Evolutionary conservation across 441 rosid genomes (phyloP).

Genomic region (Eruca vesicaria): DNA sequence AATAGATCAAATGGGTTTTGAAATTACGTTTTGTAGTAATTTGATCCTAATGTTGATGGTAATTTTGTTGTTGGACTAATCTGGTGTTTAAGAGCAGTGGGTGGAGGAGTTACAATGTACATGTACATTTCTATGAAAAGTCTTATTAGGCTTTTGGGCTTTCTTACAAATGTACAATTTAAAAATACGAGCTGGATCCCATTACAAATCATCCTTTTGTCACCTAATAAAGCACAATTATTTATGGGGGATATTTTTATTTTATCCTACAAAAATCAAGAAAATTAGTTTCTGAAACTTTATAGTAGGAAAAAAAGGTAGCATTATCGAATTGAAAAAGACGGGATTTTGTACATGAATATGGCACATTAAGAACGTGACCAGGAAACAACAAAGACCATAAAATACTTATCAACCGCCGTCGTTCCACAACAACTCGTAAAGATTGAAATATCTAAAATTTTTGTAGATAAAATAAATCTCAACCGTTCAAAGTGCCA

Average conservation of each 20-base stretch:
- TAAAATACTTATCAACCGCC: conserved; percentile 10
- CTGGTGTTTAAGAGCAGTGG: background rate
- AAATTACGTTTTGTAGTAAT: background rate
- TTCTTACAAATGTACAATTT: background rate
- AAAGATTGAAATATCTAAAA: conserved; percentile 14
- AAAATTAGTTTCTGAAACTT: too few relatives aligned
- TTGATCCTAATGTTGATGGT: background rate
- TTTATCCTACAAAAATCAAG: too few relatives aligned
- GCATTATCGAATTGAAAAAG: conserved; percentile 25
- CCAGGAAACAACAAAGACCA: conserved; percentile 8
- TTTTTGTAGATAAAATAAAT: background rate
- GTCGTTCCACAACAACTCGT: conserved; percentile 3
- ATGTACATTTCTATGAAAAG: background rate
- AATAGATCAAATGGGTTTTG: background rate
- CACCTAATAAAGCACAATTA: too few relatives aligned
- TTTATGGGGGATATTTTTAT: too few relatives aligned
- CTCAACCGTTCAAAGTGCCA: conserved; percentile 24
- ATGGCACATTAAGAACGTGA: conserved; percentile 25
- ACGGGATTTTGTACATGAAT: conserved; percentile 30
- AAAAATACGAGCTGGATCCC: background rate
- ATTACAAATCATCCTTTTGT: background rate
- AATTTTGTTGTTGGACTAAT: background rate
- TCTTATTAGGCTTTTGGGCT: conserved; percentile 1
- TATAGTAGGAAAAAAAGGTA: background rate
- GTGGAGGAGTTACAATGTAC: background rate